A percentile compares a stretch with the other conserved stretches of the same genome.
phyloP scores from a whole-genome alignment of 2,329 filamentous ascomycete genomes.

The Thelonectria olida region DNA sequence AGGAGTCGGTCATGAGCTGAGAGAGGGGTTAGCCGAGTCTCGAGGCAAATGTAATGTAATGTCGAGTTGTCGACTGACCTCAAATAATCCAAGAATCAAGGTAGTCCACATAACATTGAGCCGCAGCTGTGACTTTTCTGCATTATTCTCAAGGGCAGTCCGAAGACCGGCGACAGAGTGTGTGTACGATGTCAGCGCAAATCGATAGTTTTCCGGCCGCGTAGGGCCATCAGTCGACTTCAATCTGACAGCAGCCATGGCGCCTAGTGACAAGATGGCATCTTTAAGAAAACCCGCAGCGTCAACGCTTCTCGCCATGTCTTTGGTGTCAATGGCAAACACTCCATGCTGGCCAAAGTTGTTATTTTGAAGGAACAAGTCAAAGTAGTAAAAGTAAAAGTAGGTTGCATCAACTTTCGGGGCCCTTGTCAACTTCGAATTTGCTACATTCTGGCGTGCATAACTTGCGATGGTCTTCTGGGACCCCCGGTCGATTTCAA shows the following conservation, averaged over 20 bases:
- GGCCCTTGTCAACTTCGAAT: neutral
- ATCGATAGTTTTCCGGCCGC: neutral
- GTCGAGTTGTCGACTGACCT: slow-evolving; percentile 34
- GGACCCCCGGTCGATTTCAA: slow-evolving; percentile 34
- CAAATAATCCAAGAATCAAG: slow-evolving; percentile 45
- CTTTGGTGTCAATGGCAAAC: slow-evolving; percentile 30
- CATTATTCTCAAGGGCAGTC: slow-evolving; percentile 19
- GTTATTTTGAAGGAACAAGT: slow-evolving; percentile 41
- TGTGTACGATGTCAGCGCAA: slow-evolving; percentile 39
- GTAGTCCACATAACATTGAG: slow-evolving; percentile 46
- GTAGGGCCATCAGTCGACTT: slow-evolving; percentile 4
- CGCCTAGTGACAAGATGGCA: slow-evolving; percentile 43
- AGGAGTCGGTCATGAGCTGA: slow-evolving; percentile 45
- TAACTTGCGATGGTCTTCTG: slow-evolving; percentile 6
- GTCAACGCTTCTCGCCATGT: slow-evolving; percentile 28
- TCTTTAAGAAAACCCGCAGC: slow-evolving; percentile 34
- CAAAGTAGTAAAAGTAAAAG: slow-evolving; percentile 42
- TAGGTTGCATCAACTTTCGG: slow-evolving; percentile 22
- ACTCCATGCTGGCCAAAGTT: slow-evolving; percentile 34
- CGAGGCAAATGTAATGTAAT: neutral
- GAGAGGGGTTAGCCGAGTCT: neutral
- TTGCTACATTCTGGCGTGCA: neutral
- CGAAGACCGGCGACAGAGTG: slow-evolving; percentile 38
- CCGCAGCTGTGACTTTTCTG: neutral
- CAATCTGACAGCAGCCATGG: slow-evolving; percentile 41